Conservation (phyloP, 2,329 filamentous ascomycete species). For the Gaeumannomyces sp. region DNA sequence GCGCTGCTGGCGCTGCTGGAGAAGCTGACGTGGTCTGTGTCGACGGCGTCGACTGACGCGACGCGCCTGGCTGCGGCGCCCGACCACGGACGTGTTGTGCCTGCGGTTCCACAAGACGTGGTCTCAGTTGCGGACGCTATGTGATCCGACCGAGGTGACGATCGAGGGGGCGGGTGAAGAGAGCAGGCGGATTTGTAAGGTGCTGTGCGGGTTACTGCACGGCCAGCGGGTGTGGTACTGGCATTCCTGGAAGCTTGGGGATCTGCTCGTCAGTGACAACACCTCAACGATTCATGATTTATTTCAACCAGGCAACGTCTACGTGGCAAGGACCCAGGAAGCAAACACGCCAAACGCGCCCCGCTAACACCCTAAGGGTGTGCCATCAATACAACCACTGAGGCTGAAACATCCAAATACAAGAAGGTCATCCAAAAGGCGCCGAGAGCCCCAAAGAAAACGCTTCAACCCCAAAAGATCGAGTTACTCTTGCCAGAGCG, state of each 20-base stretch:
- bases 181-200: slow-evolving; percentile 25
- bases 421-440: too few relatives aligned
- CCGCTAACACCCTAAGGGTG: too few relatives aligned
- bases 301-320: too few relatives aligned
- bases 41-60: slow-evolving; percentile 40
- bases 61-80: slow-evolving; percentile 37
- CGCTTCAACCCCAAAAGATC: too few relatives aligned
- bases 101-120: slow-evolving; percentile 50
- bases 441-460: too few relatives aligned
- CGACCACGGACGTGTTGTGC: slow-evolving; percentile 38
- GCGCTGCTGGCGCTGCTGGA: slow-evolving; percentile 30
- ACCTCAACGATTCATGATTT: slow-evolving; percentile 36
- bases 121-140: slow-evolving; percentile 44
- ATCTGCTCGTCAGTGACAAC: slow-evolving; percentile 48
- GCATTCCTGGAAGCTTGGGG: slow-evolving; percentile 48
- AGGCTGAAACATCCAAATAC: too few relatives aligned
- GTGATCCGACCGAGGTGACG: slow-evolving; percentile 36
- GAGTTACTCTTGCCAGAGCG: too few relatives aligned
- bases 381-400: too few relatives aligned
- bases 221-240: slow-evolving; percentile 44
- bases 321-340: slow-evolving; percentile 16
- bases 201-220: slow-evolving; percentile 37
- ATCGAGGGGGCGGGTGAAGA: background rate
- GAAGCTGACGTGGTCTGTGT: slow-evolving; percentile 40
- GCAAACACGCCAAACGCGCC: slow-evolving; percentile 18